Evolutionary conservation across 331 rosid species (phyloP).

Genomic region (Dryas integrifolia): DNA sequence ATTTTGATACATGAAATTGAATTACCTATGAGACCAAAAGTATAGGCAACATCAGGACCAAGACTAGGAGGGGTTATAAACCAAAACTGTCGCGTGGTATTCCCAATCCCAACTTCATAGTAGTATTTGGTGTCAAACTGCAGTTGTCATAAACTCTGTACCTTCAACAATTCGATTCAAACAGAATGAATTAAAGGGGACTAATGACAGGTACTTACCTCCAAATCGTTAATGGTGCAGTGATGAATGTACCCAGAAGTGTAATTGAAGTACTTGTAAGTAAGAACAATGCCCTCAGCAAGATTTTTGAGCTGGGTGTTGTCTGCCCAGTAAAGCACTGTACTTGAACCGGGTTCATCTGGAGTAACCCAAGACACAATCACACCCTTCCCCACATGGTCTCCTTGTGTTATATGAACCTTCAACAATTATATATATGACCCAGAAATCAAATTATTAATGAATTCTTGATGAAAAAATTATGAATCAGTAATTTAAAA

Average conservation of each 20-base stretch:
- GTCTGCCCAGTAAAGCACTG: constrained; percentile 49
- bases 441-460: neutral
- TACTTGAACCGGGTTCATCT: constrained; percentile 46
- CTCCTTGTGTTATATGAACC: constrained; percentile 64
- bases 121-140: constrained; percentile 51
- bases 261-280: constrained; percentile 50
- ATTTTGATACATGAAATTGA: neutral
- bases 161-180: neutral
- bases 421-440: constrained; percentile 13
- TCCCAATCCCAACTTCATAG: constrained; percentile 46
- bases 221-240: constrained; percentile 42
- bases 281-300: constrained; percentile 35
- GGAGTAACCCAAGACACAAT: constrained; percentile 55
- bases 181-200: neutral
- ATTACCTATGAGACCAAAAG: constrained; percentile 55
- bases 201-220: constrained; percentile 30
- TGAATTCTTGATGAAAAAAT: neutral
- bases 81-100: constrained; percentile 37
- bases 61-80: constrained; percentile 45
- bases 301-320: constrained; percentile 22
- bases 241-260: constrained; percentile 57
- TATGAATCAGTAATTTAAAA: neutral
- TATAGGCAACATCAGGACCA: constrained; percentile 56
- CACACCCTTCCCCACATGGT: constrained; percentile 45
- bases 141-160: neutral